Base-by-base conservation (phyloP, 208 protist species). In the Leishmania braziliensis region DNA sequence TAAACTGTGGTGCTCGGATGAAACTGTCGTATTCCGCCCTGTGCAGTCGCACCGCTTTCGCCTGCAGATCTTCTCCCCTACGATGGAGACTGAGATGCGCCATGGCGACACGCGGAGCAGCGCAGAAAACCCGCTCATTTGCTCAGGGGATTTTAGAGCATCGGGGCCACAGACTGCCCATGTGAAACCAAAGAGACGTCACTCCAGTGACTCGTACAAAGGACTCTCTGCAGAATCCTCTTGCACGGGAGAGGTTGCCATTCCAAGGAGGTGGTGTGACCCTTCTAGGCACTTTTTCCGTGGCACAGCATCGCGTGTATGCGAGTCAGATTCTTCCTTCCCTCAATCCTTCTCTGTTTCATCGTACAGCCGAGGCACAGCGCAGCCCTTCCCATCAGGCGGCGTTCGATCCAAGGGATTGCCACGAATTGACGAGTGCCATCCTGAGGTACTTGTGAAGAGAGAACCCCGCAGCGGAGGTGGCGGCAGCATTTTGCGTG, bases 401-500 rank as follows among this genome's bases (percentile, higher is more conserved):
- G 23, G 0, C 29, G 29, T 0, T 58, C 56, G 39, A 43, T 26
- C 54, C 12, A 66, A 39, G 23, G 23, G 29, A 14, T 5, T 33
- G 36, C 8, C 26, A 20, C 54, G 23, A 2, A 50, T 36, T 9
- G 36, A 65, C 36, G 43, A 65, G 8, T 23, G 10, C 56, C 8
- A 36, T 16, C 18, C 51, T 5, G 33, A 39, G 23, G 12, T 76
- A 18, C 33, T 39, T 33, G 1, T 4, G 51, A 1, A 23, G 8
- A 50, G 16, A 29, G 5, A 48, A 8, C 20, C 36, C 63, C 48
- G 33, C 33, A 16, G 33, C 18, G 29, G 53, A 46, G 73, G 81
- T n/a, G 78, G 78, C 2, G 65, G 58, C 62, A 95, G 90, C 77
- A 92, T 94, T 62, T 70, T 96, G 29, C 90, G 83, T 0, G 89